Evolutionary conservation across 2,329 filamentous ascomycete genomes (phyloP).

Genomic region (Colletotrichum liaoningense): DNA sequence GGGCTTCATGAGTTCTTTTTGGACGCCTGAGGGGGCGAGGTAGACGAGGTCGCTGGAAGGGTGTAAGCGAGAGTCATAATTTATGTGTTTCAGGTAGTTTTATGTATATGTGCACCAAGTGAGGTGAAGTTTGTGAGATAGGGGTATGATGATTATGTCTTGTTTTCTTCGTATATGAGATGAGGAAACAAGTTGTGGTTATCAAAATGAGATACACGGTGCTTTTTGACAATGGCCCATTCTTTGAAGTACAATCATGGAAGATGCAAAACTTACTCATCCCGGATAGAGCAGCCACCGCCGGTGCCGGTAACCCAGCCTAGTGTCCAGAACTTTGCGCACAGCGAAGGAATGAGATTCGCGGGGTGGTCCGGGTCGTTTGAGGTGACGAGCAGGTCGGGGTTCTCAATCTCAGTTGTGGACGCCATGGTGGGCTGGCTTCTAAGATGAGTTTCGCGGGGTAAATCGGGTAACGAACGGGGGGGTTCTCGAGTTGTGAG

Average conservation of each 20-base stretch:
- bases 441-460: constrained; percentile 23
- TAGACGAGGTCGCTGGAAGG: constrained; percentile 84
- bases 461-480: background rate
- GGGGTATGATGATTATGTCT: background rate
- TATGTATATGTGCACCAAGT: background rate
- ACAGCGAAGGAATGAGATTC: constrained; percentile 93
- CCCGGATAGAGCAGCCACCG: constrained; percentile 81
- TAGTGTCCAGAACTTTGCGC: constrained; percentile 93
- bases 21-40: constrained; percentile 94
- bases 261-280: constrained; percentile 59
- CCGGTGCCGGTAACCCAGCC: constrained; percentile 95
- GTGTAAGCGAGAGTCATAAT: constrained; percentile 34
- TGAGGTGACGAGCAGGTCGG: constrained; percentile 69
- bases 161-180: background rate
- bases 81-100: constrained; percentile 38
- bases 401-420: constrained; percentile 24
- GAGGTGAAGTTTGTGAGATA: background rate
- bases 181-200: constrained; percentile 5
- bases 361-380: constrained; percentile 86
- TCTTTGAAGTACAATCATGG: background rate
- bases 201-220: background rate
- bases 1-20: constrained; percentile 95
- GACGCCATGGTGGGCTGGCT: constrained; percentile 27
- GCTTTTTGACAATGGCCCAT: too few relatives aligned
- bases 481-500: background rate